Percentiles rank a stretch among this genome's conserved stretches.
These are phyloP conservation scores for Scleroderma citrinum DNA, from an alignment of 768 basidiomycete genomes.

Conservation along the genomic window DNA sequence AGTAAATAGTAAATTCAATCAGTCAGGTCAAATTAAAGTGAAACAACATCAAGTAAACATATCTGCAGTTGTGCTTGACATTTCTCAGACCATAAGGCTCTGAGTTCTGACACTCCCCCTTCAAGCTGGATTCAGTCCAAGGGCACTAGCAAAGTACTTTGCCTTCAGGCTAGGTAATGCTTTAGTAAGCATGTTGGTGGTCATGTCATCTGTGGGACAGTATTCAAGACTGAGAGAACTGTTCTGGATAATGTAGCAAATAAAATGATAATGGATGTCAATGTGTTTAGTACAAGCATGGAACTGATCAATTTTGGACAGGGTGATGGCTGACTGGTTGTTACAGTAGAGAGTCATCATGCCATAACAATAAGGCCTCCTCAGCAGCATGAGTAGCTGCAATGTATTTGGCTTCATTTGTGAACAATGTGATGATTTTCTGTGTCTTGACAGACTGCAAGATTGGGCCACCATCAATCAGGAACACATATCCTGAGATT, in stretches of 20 bases:
- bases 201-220: constrained; percentile 24
- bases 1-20: too few relatives aligned
- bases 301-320: constrained; percentile 15
- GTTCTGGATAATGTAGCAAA: constrained; percentile 19
- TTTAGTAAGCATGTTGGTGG: constrained; percentile 38
- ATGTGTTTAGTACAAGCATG: constrained; percentile 34
- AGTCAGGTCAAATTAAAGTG: too few relatives aligned
- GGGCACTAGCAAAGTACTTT: constrained; percentile 1
- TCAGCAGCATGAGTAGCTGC: constrained; percentile 20
- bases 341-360: constrained; percentile 6
- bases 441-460: constrained; percentile 34
- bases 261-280: constrained; percentile 31
- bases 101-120: not conserved
- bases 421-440: constrained; percentile 30
- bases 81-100: too few relatives aligned
- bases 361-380: constrained; percentile 16
- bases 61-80: too few relatives aligned
- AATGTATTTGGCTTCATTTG: constrained; percentile 31
- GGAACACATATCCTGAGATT: constrained; percentile 16
- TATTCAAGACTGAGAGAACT: not conserved
- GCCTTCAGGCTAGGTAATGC: constrained; percentile 14
- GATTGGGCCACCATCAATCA: constrained; percentile 8
- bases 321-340: too few relatives aligned
- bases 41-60: too few relatives aligned
- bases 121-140: not conserved